These are phyloP conservation scores for Debaryomycetaceae sp. DNA, from an alignment of 1,139 yeast species.

Conservation along the genomic window DNA sequence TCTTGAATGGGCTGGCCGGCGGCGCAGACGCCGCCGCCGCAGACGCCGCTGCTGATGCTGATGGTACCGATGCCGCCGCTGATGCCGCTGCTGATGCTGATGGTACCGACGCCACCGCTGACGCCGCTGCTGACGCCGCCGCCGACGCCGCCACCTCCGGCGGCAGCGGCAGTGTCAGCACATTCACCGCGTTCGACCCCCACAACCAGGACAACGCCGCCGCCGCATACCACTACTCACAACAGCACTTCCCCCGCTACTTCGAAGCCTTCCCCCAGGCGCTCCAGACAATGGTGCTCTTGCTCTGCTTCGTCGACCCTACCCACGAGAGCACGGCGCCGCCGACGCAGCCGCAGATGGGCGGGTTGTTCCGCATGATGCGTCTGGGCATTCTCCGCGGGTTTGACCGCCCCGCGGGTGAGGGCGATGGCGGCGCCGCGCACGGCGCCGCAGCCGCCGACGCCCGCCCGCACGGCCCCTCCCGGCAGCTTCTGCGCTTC, in stretches of 20 bases:
- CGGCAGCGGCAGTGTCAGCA: no score
- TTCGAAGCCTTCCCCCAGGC: conserved; percentile 33
- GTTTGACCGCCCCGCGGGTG: no score
- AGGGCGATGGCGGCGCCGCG: conserved; percentile 1
- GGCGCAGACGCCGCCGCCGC: no score
- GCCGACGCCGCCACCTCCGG: conserved; percentile 8
- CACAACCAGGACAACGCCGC: conserved; percentile 24
- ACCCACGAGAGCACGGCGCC: neutral
- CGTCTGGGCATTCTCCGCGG: neutral
- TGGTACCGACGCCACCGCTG: no score
- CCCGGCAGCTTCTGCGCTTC: conserved; percentile 26
- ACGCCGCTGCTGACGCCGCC: no score
- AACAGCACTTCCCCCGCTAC: conserved; percentile 46
- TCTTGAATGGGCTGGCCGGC: conserved; percentile 39
- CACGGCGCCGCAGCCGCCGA: neutral
- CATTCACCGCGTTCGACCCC: no score
- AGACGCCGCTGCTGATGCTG: no score
- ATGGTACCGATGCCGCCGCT: no score
- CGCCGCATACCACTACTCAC: conserved; percentile 55
- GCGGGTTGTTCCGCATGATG: conserved; percentile 5
- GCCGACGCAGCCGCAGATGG: conserved; percentile 1
- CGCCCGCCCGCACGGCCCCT: conserved; percentile 1
- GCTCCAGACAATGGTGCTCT: conserved; percentile 20
- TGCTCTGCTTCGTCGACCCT: conserved; percentile 6
- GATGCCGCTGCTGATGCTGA: no score